Base-by-base conservation (phyloP, 2,329 filamentous ascomycete species). In the Parastagonospora avenae region DNA sequence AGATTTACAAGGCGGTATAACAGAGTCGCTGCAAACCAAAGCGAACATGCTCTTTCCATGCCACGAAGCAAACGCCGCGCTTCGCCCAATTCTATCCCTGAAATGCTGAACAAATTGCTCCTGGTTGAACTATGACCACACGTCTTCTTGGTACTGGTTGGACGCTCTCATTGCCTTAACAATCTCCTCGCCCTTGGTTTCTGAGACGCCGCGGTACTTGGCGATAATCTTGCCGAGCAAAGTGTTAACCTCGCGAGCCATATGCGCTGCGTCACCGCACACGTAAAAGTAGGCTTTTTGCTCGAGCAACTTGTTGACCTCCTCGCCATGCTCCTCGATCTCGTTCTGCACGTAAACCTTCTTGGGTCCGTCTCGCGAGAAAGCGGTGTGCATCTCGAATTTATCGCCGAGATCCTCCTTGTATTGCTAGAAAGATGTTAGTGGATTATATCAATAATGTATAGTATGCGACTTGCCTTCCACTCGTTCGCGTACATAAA, bases 281-380 rank as follows among this genome's bases (percentile, higher is more conserved):
- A 99, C 93, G 74, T 99, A 99, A 74, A 99, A 92, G 77, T 94
- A 97, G 4, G 91, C 94, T 70, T 87, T 87, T 74, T 92, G 90
- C 75, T 89, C 82, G 8, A 99, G 82, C 1, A 99, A 85, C 59
- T 93, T 87, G 76, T 96, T 93, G 77, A 99, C 83, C 66, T 96
- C 86, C 66, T 90, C 84, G 52, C 90, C 87, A 43, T 87, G 82
- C 75, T 97, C 91, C 77, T 90, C 88, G 54, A 99, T 82, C 55
- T 90, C 85, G 76, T 99, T 92, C 77, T 99, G 94, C 16, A 99
- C 94, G 71, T 99, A 99, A 32, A 99, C 90, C 79, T 99, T 99
- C 75, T 94, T 83, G 37, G 86, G 74, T 0, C 84, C 81, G 52
- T 97, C 91, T 60, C 94, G 87, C n/a, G 94, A 99, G 77, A 99